Percentiles rank a stretch among this genome's conserved stretches.
Conservation (phyloP, 176 grass and related monocot genomes). For the Aegilops sharonensis region DNA sequence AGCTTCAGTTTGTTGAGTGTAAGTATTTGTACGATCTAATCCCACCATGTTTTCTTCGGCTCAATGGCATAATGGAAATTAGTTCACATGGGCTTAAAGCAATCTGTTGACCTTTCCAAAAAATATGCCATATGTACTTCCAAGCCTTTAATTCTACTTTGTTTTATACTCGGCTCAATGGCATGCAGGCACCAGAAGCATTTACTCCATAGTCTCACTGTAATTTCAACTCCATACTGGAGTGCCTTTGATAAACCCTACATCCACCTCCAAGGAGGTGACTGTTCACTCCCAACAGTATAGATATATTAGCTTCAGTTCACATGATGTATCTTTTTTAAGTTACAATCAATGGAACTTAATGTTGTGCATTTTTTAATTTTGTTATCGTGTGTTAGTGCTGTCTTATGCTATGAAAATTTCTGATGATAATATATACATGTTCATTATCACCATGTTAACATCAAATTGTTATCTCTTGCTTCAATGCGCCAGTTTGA, state of each 20-base stretch:
- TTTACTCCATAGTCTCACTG: background rate
- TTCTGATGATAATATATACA: constrained; percentile 9
- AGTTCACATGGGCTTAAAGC: background rate
- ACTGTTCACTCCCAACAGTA: background rate
- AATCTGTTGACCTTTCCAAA: background rate
- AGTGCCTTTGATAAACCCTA: background rate
- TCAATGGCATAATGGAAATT: background rate
- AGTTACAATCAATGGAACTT: background rate
- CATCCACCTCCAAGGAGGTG: background rate
- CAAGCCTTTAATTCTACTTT: constrained; percentile 5
- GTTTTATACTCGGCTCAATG: background rate
- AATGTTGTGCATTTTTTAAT: background rate
- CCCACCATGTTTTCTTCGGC: background rate
- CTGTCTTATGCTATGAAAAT: background rate
- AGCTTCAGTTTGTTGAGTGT: constrained; percentile 25
- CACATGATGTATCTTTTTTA: constrained; percentile 1
- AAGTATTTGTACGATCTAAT: constrained; percentile 19
- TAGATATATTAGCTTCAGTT: background rate
- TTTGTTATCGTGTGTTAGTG: background rate
- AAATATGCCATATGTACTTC: background rate
- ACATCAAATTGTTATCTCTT: background rate
- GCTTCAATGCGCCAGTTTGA: background rate
- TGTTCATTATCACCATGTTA: background rate
- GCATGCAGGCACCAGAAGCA: constrained; percentile 24
- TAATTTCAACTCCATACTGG: constrained; percentile 5